Evolutionary conservation across 202 grass and related monocot genomes (phyloP).

Genomic region (Cymbopogon flexuosus): DNA sequence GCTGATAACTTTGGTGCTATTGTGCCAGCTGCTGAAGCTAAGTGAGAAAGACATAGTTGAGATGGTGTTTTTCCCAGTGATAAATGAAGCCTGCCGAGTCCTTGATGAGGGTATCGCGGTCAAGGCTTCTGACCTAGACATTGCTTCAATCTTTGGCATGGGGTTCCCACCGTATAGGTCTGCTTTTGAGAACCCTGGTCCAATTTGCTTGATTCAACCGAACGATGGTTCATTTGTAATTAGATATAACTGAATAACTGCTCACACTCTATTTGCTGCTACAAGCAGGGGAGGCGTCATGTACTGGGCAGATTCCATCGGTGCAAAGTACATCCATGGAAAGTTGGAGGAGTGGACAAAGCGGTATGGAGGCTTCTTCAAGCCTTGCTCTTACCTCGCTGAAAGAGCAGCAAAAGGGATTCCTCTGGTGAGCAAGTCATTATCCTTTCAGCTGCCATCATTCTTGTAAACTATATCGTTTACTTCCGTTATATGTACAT

Average conservation of each 20-base stretch:
- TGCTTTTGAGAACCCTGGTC: not conserved
- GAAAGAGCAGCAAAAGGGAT: conserved; percentile 76
- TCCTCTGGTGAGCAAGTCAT: conserved; percentile 56
- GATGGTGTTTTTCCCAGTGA: conserved; percentile 87
- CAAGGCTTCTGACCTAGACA: conserved; percentile 87
- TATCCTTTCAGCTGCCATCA: not conserved
- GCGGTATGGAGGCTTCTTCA: conserved; percentile 64
- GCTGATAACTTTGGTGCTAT: conserved; percentile 20
- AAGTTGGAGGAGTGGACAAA: conserved; percentile 77
- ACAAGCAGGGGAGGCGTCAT: conserved; percentile 76
- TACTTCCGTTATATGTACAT: not conserved
- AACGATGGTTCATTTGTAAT: not conserved
- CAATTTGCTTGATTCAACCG: not conserved
- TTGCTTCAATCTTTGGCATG: conserved; percentile 86
- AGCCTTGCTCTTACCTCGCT: conserved; percentile 70
- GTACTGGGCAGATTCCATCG: conserved; percentile 79
- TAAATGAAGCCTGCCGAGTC: conserved; percentile 89
- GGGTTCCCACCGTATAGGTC: conserved; percentile 94
- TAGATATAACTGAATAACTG: not conserved
- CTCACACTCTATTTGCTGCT: not conserved
- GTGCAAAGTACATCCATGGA: conserved; percentile 66
- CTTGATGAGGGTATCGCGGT: conserved; percentile 84
- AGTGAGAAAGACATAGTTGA: conserved; percentile 79
- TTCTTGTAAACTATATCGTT: not conserved
- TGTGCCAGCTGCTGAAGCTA: conserved; percentile 58